These are phyloP conservation scores for Incumbomyces delicatus DNA, from an alignment of 2,329 filamentous ascomycete genomes.

Conservation along the genomic window DNA sequence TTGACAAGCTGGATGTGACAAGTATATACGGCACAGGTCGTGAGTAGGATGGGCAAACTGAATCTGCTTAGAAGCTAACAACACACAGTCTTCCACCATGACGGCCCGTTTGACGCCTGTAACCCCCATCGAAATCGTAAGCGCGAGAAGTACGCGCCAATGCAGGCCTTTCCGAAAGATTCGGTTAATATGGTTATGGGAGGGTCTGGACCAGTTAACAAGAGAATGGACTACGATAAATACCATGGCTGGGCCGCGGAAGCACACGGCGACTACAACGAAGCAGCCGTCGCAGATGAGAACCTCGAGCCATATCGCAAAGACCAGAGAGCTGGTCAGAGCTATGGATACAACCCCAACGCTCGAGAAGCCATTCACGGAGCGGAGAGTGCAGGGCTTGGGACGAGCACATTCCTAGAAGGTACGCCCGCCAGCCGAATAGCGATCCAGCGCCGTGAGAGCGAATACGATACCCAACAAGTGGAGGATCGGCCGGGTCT, in stretches of 20 bases:
- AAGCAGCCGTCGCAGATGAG: conserved; percentile 30
- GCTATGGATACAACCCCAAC: conserved; percentile 54
- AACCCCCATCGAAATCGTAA: conserved; percentile 89
- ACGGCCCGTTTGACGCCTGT: conserved; percentile 92
- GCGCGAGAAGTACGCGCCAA: conserved; percentile 72
- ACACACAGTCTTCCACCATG: conserved; percentile 79
- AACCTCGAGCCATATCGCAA: conserved; percentile 27
- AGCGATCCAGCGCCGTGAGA: conserved; percentile 66
- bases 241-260: conserved; percentile 82
- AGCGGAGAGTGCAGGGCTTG: conserved; percentile 70
- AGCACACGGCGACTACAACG: conserved; percentile 71
- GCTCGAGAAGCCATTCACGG: conserved; percentile 68
- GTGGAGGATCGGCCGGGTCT: conserved; percentile 47
- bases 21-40: conserved; percentile 88
- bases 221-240: conserved; percentile 70
- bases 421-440: conserved; percentile 77
- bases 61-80: background rate
- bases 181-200: conserved; percentile 88
- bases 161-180: conserved; percentile 90
- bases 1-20: conserved; percentile 92
- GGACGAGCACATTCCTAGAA: conserved; percentile 91
- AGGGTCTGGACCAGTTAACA: conserved; percentile 74
- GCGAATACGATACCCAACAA: conserved; percentile 50
- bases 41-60: conserved; percentile 40
- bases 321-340: conserved; percentile 23